Conservation (phyloP, 768 basidiomycete species). For the Paxillus rubicundulus region DNA sequence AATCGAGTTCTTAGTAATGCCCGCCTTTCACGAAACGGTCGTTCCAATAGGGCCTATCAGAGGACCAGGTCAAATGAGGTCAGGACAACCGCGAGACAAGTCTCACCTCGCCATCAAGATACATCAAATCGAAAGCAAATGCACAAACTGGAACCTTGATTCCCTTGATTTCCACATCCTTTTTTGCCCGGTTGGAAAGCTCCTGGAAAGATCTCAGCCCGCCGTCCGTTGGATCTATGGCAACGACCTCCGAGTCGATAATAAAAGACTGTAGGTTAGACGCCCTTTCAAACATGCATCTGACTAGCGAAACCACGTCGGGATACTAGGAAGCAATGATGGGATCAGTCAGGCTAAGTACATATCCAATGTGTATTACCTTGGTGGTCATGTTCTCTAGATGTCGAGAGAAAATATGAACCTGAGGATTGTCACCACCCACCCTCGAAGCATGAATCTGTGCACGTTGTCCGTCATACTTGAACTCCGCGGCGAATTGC, state of each 20-base stretch:
- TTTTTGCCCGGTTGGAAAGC: constrained; percentile 78
- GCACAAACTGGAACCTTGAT: constrained; percentile 80
- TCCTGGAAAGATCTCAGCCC: constrained; percentile 81
- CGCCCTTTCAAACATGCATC: constrained; percentile 44
- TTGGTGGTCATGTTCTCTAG: constrained; percentile 92
- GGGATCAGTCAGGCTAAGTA: constrained; percentile 6
- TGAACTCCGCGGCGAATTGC: constrained; percentile 84
- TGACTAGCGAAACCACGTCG: constrained; percentile 64
- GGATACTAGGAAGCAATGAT: constrained; percentile 59
- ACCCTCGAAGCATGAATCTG: constrained; percentile 62
- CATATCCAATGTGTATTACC: constrained; percentile 34
- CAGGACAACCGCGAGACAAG: neutral
- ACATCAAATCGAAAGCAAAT: constrained; percentile 88
- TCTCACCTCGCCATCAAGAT: constrained; percentile 74
- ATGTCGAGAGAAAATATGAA: constrained; percentile 84
- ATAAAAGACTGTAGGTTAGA: constrained; percentile 60
- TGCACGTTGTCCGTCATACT: constrained; percentile 86
- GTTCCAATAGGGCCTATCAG: constrained; percentile 60
- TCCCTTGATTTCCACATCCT: constrained; percentile 73
- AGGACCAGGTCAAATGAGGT: neutral
- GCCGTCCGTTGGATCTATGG: constrained; percentile 64
- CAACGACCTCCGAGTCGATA: constrained; percentile 85
- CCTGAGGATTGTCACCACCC: constrained; percentile 28
- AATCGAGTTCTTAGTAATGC: constrained; percentile 62
- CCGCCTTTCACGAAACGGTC: constrained; percentile 71